Base-by-base conservation (phyloP, 2,329 filamentous ascomycete genomes). In the Hypoxylon sp. region DNA sequence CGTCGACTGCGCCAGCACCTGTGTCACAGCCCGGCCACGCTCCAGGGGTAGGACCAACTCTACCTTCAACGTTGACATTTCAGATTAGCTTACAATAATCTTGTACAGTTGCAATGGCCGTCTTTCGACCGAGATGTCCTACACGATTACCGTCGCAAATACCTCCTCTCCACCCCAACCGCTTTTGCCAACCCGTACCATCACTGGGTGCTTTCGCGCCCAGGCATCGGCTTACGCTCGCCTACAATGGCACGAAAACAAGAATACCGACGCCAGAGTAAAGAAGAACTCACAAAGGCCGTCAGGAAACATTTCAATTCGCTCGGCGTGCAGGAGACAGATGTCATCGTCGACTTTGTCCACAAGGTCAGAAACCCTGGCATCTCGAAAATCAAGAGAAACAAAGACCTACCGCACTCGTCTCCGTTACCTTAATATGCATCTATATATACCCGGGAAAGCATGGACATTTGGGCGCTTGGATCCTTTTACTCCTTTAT, bases 301-400 rank as follows among this genome's bases (percentile, higher is more conserved):
- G 91, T 94, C 53, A 86, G 92, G 71, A 94, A 93, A 78, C 92
- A 96, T 80, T 96, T 96, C 82, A 96, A 96, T 77, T 89, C 88
- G 35, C 85, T 92, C 71, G 91, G 91, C 15, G 88, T 95, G 44
- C 91, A 90, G 71, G 93, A 97, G 82, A 93, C 91, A 76, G 93
- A 96, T 74, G 90, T 94, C 71, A 91, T 96, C 63, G 91, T 94
- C 62, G 91, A 92, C 71, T 89, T 93, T 77, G 84, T 94, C 68
- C 92, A 93, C 83, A 92, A 89, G 76, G 86, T 92, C 31, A 85
- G 86, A 75, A 86, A 85, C 71, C 84, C 89, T 68, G 86, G 87
- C 19, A 72, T 81, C 1, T 69, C 73, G 80, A 82, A 77, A 76
- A 74, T 74, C 19, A 72, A 68, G 31, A 78, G 74, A 66, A 77